Percentiles rank a stretch among this genome's conserved stretches.
These are phyloP conservation scores for Thalia dealbata DNA, from an alignment of 176 grass and related monocot species.

Conservation along the genomic window DNA sequence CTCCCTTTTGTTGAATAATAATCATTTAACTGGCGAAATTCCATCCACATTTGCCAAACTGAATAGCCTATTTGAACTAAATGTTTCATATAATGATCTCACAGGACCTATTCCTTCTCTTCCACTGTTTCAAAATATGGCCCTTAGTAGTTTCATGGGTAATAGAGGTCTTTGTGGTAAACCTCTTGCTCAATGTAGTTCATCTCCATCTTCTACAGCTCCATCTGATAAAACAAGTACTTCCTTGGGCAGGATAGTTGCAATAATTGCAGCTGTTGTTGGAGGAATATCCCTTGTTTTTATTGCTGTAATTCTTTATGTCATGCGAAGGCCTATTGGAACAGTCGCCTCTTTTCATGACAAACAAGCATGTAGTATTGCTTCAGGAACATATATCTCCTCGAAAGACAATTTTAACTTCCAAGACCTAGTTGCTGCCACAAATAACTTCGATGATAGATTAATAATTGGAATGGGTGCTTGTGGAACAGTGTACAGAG, in stretches of 20 bases:
- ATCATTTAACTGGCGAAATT: conserved; percentile 77
- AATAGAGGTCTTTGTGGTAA: conserved; percentile 91
- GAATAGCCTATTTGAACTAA: conserved; percentile 78
- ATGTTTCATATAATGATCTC: conserved; percentile 91
- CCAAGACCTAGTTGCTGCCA: conserved; percentile 67
- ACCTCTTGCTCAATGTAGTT: conserved; percentile 62
- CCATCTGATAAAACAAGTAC: conserved; percentile 23
- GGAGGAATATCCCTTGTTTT: conserved; percentile 94
- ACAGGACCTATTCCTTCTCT: conserved; percentile 56
- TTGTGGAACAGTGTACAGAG: conserved; percentile 86
- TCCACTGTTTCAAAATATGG: conserved; percentile 74
- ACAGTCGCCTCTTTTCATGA: conserved; percentile 75
- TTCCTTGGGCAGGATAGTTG: conserved; percentile 70
- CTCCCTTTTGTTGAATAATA: conserved; percentile 80
- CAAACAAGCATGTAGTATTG: conserved; percentile 43
- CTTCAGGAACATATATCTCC: conserved; percentile 50
- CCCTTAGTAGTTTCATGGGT: conserved; percentile 58
- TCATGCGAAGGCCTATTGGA: conserved; percentile 83
- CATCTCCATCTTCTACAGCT: conserved; percentile 28
- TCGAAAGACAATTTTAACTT: conserved; percentile 74
- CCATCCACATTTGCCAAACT: conserved; percentile 84
- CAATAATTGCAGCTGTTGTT: conserved; percentile 73
- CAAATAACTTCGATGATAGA: conserved; percentile 85
- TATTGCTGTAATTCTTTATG: conserved; percentile 68
- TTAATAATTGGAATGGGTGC: conserved; percentile 77